phyloP scores from a whole-genome alignment of 345 rosid genomes.

The Populus euphratica region DNA sequence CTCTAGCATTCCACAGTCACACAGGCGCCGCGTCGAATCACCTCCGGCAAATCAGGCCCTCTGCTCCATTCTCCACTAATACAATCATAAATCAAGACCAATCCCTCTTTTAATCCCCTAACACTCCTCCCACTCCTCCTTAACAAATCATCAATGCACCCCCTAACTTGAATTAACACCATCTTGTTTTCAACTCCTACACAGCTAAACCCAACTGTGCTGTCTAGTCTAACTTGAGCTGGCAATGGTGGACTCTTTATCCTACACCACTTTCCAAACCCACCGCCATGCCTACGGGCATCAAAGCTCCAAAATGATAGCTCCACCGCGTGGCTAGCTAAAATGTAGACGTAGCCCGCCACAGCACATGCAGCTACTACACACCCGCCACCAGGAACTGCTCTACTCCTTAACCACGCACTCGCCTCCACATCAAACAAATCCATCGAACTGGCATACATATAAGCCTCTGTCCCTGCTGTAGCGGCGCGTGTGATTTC shows the following conservation, averaged over 20 bases:
- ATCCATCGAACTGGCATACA: conserved; percentile 86
- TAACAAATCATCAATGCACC: conserved; percentile 73
- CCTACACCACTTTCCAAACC: conserved; percentile 75
- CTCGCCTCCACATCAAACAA: conserved; percentile 62
- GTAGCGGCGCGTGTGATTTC: conserved; percentile 37
- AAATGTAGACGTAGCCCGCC: conserved; percentile 51
- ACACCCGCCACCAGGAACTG: conserved; percentile 88
- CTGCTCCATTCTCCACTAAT: conserved; percentile 66
- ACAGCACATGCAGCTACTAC: conserved; percentile 83
- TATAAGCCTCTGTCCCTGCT: conserved; percentile 49
- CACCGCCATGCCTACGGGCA: conserved; percentile 40
- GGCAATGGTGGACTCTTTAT: conserved; percentile 76
- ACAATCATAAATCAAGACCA: conserved; percentile 63
- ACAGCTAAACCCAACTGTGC: conserved; percentile 70
- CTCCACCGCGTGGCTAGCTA: conserved; percentile 87
- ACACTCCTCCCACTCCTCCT: conserved; percentile 67
- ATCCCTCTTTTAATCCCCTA: conserved; percentile 54
- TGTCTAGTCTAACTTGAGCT: conserved; percentile 59
- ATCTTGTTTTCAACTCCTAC: conserved; percentile 67
- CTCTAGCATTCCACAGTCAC: conserved; percentile 54
- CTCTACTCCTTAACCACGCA: conserved; percentile 69
- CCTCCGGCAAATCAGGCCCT: conserved; percentile 68
- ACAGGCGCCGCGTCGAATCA: conserved; percentile 74
- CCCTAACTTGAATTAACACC: conserved; percentile 68
- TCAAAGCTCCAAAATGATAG: conserved; percentile 83